These are phyloP conservation scores for Malus sylvestris DNA, from an alignment of 306 rosid species.

Conservation along the genomic window DNA sequence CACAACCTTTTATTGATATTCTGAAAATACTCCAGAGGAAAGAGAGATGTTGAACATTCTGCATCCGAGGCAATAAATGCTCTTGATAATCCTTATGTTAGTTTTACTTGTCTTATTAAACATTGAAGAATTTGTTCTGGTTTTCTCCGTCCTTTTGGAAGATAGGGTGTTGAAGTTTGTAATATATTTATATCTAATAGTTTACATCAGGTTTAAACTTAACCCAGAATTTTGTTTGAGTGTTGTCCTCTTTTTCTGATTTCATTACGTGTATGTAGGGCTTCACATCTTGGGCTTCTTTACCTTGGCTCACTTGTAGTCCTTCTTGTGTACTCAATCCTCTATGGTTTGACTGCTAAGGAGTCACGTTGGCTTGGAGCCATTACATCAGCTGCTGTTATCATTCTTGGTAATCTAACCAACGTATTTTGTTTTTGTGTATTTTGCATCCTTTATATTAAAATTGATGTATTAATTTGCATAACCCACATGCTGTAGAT, in stretches of 20 bases:
- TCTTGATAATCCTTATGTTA: neutral
- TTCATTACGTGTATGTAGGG: conserved; percentile 50
- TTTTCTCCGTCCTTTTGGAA: neutral
- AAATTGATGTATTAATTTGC: neutral
- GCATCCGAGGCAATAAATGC: neutral
- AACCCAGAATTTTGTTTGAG: neutral
- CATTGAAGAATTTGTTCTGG: neutral
- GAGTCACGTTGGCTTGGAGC: conserved; percentile 96
- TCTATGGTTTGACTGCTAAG: conserved; percentile 76
- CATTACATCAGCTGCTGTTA: conserved; percentile 89
- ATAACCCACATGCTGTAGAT: conserved; percentile 45
- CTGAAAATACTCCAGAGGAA: neutral
- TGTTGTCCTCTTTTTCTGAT: neutral
- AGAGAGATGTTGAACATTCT: neutral
- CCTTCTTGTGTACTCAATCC: conserved; percentile 81
- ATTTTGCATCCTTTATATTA: conserved; percentile 3
- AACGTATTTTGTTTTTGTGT: conserved; percentile 9
- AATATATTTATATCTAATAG: neutral
- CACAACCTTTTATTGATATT: neutral
- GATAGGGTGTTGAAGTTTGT: neutral
- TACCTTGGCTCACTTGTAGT: conserved; percentile 87
- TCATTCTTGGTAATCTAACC: conserved; percentile 69
- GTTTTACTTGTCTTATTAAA: neutral
- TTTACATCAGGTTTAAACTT: neutral
- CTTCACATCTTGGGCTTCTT: conserved; percentile 90